Conservation (phyloP, 2,329 filamentous ascomycete genomes). For the Monilinia aucupariae region DNA sequence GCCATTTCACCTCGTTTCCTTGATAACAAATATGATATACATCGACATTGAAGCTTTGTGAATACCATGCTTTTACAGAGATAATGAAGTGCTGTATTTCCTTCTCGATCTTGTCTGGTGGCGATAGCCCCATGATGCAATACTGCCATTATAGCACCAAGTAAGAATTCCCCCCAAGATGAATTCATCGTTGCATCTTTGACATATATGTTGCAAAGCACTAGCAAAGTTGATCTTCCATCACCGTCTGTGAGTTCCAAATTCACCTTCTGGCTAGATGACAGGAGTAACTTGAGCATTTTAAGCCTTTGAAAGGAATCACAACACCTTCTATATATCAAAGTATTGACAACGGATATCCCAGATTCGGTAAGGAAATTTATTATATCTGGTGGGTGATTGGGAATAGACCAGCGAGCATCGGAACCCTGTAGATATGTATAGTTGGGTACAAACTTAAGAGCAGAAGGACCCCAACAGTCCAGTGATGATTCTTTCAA, state of each 20-base stretch:
- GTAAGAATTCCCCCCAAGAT: not conserved
- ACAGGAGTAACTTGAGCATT: not conserved
- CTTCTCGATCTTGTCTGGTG: not conserved
- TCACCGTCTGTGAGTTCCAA: not conserved
- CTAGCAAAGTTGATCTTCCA: not conserved
- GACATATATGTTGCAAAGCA: not conserved
- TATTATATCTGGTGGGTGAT: not conserved
- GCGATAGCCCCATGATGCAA: not conserved
- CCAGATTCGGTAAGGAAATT: not conserved
- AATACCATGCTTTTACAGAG: not conserved
- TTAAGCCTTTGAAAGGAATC: not conserved
- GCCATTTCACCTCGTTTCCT: not conserved
- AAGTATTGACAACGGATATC: not conserved
- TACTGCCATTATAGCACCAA: not conserved
- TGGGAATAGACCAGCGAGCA: not conserved
- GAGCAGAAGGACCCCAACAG: not conserved
- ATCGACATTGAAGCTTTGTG: not conserved
- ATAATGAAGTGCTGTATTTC: slow-evolving; percentile 8
- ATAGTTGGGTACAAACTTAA: not conserved
- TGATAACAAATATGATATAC: not conserved
- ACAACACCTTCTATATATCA: not conserved
- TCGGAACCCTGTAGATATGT: not conserved
- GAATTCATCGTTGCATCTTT: no score
- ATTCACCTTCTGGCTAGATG: not conserved
- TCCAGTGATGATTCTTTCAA: not conserved